phyloP scores from a whole-genome alignment of 1,284 basidiomycete genomes.

The Tilletia walkeri region DNA sequence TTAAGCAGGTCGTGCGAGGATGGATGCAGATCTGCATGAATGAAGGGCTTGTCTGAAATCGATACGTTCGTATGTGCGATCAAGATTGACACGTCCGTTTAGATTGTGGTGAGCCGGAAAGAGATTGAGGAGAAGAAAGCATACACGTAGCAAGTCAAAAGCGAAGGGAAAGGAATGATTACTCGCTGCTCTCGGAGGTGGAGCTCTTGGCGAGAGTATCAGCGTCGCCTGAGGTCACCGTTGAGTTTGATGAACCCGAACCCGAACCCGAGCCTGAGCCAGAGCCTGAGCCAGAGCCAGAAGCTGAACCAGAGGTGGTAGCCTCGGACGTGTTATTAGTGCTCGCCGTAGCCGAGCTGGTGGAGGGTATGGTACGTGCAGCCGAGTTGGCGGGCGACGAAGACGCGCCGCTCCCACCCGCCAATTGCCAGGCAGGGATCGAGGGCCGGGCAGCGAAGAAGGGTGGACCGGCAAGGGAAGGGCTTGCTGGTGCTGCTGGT shows the following conservation, averaged over 20 bases:
- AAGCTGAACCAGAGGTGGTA: background rate
- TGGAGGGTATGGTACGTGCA: background rate
- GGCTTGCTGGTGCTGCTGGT: conserved; percentile 24
- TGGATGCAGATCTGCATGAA: too few relatives aligned
- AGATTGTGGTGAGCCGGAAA: too few relatives aligned
- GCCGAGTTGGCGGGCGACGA: background rate
- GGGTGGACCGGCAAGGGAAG: conserved; percentile 33
- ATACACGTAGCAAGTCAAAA: background rate
- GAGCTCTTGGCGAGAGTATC: background rate
- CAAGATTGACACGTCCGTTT: too few relatives aligned
- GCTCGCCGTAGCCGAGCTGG: background rate
- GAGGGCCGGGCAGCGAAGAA: conserved; percentile 37
- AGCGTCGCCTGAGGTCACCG: background rate
- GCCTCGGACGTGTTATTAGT: background rate
- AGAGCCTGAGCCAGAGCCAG: background rate
- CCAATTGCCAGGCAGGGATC: conserved; percentile 54
- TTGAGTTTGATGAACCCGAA: background rate
- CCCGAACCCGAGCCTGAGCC: background rate
- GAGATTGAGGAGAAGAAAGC: background rate
- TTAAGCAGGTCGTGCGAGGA: too few relatives aligned
- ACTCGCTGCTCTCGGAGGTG: conserved; percentile 15
- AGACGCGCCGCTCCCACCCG: conserved; percentile 23
- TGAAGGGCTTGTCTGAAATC: too few relatives aligned
- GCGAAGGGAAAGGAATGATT: background rate
- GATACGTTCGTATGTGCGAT: too few relatives aligned